A percentile compares a stretch with the other conserved stretches of the same genome.
Conservation (phyloP, 2,329 filamentous ascomycete genomes). For the Plenodomus lindquistii region DNA sequence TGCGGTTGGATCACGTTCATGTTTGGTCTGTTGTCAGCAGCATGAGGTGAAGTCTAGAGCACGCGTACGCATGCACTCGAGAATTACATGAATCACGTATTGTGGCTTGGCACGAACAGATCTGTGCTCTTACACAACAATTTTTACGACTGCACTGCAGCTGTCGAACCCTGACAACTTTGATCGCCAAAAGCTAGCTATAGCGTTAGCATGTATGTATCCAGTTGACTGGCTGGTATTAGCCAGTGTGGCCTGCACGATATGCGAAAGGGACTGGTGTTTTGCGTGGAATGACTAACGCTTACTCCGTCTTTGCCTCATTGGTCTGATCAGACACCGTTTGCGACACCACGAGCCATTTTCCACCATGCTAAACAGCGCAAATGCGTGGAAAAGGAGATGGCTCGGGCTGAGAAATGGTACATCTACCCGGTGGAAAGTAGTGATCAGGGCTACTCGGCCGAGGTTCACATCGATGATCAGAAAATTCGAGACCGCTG, state of each 20-base stretch:
- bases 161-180: no score
- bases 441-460: conserved; percentile 13
- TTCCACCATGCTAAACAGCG: conserved; percentile 12
- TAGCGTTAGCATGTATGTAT: no score
- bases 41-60: no score
- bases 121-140: no score
- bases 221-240: not conserved
- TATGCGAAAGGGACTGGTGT: not conserved
- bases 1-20: not conserved
- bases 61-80: no score
- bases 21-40: not conserved
- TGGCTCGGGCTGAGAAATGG: conserved; percentile 5
- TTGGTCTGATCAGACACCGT: not conserved
- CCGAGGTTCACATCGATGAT: conserved; percentile 18
- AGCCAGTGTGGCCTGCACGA: not conserved
- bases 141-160: no score
- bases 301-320: not conserved
- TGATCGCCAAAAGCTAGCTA: no score
- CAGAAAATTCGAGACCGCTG: not conserved
- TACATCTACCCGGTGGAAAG: not conserved
- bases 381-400: conserved; percentile 11
- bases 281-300: not conserved
- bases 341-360: conserved; percentile 23
- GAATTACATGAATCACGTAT: no score
- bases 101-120: no score